A percentile compares a stretch with the other conserved stretches of the same genome.
Evolutionary conservation across 2,329 filamentous ascomycete species (phyloP).

Genomic region (Claviceps sp.): DNA sequence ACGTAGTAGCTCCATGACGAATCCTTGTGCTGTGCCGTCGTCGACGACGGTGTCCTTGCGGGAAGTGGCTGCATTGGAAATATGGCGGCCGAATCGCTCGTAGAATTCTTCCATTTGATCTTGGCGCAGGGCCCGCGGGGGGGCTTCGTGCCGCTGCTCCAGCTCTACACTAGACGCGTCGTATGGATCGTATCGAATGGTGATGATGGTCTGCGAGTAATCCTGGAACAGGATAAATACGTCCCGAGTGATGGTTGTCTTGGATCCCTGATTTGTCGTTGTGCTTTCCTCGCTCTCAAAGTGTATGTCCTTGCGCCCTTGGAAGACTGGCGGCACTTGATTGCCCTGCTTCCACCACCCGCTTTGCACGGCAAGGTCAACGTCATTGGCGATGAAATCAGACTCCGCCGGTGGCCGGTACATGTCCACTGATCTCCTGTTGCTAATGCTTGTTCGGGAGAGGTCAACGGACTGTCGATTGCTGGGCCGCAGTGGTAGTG

Average conservation of each 20-base stretch:
- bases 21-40: conserved; percentile 65
- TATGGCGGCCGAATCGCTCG: conserved; percentile 63
- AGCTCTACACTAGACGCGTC: conserved; percentile 60
- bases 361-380: conserved; percentile 62
- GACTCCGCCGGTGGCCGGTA: conserved; percentile 61
- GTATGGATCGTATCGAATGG: conserved; percentile 61
- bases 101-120: conserved; percentile 87
- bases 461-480: conserved; percentile 22
- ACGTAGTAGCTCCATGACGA: conserved; percentile 68
- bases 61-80: conserved; percentile 54
- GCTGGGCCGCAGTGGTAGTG: conserved; percentile 12
- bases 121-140: conserved; percentile 70
- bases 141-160: conserved; percentile 76
- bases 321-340: conserved; percentile 66
- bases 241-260: conserved; percentile 61
- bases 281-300: conserved; percentile 71
- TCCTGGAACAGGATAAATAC: conserved; percentile 86
- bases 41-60: conserved; percentile 73
- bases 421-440: conserved; percentile 58
- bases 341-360: conserved; percentile 83
- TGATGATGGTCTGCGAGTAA: conserved; percentile 89
- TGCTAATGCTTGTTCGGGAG: conserved; percentile 25
- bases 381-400: conserved; percentile 75
- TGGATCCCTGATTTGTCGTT: conserved; percentile 54
- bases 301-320: conserved; percentile 70